Evolutionary conservation across 495 filamentous ascomycete species (phyloP).

Genomic region (Penicillium mononematosum): DNA sequence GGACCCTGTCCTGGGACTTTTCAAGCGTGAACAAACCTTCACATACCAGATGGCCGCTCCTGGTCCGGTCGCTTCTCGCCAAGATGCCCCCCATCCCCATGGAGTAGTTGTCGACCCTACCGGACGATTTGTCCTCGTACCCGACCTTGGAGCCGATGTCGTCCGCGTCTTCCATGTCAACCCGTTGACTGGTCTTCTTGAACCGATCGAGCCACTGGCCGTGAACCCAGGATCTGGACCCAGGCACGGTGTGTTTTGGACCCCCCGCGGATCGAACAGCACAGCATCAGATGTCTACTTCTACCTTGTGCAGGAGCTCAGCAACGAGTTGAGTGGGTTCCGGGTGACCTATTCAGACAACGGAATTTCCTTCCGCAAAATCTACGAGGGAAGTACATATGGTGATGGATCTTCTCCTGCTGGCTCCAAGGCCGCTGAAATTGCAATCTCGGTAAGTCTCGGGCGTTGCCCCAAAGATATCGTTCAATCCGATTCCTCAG

Average conservation of each 20-base stretch:
- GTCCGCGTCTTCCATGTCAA: constrained; percentile 57
- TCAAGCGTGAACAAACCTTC: constrained; percentile 41
- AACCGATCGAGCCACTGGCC: constrained; percentile 11
- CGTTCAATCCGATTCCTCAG: neutral
- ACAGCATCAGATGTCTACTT: constrained; percentile 42
- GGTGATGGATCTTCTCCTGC: constrained; percentile 35
- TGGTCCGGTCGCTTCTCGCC: constrained; percentile 47
- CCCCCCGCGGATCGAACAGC: constrained; percentile 19
- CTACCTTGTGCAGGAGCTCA: constrained; percentile 58
- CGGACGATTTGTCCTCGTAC: constrained; percentile 55
- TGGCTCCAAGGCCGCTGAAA: constrained; percentile 56
- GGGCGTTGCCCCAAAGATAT: neutral
- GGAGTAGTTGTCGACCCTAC: constrained; percentile 61
- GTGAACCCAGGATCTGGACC: constrained; percentile 56
- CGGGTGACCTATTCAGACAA: constrained; percentile 44
- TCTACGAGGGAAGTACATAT: constrained; percentile 46
- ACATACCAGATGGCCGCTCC: constrained; percentile 46
- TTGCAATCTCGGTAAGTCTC: constrained; percentile 54
- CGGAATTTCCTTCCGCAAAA: constrained; percentile 38
- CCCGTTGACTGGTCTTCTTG: constrained; percentile 17
- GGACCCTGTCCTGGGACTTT: constrained; percentile 12
- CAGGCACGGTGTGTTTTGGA: constrained; percentile 58
- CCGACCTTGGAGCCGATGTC: constrained; percentile 65
- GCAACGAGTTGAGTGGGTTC: constrained; percentile 54
- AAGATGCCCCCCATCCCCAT: constrained; percentile 63